Conservation (phyloP, 176 grass and related monocot species). For the Triticum aestivum region IWGSC_CS_RefSeq_v2.1 NC_057803.1:414631594-414632093, state of each 20-base stretch:
- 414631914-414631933: constrained; percentile 28
- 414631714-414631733: constrained; percentile 47
- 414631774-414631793: constrained; percentile 40
- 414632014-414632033: constrained; percentile 77
- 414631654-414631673: constrained; percentile 46
- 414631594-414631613: neutral
- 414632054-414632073: constrained; percentile 87
- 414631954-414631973: constrained; percentile 51
- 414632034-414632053: constrained; percentile 79
- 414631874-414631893: constrained; percentile 49
- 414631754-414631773: constrained; percentile 31
- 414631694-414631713: constrained; percentile 63
- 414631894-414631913: constrained; percentile 26
- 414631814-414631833: constrained; percentile 33
- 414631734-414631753: constrained; percentile 45
- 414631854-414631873: constrained; percentile 4
- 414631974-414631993: constrained; percentile 57
- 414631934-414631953: constrained; percentile 49
- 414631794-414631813: constrained; percentile 42
- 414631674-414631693: constrained; percentile 39
- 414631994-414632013: constrained; percentile 75
- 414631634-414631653: constrained; percentile 29
- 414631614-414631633: neutral
- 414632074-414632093: constrained; percentile 93
- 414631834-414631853: constrained; percentile 28